A percentile compares a stretch with the other conserved stretches of the same genome.
Conservation (phyloP, 495 filamentous ascomycete genomes). For the Bathelium albidoporum region DNA sequence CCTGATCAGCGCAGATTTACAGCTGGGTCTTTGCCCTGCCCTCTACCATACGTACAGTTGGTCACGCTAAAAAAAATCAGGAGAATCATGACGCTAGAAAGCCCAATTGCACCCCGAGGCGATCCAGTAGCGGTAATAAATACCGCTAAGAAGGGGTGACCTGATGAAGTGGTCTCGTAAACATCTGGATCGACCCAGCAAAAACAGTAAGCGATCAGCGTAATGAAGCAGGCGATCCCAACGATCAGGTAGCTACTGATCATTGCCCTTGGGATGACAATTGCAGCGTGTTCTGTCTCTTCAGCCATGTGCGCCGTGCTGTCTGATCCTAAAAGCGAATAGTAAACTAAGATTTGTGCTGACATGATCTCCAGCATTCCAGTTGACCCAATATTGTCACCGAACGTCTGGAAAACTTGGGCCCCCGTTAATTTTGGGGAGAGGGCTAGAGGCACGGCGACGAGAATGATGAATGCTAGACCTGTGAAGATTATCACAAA, state of each 20-base stretch:
- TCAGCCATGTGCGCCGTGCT: conserved; percentile 19
- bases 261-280: conserved; percentile 14
- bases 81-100: conserved; percentile 11
- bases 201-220: conserved; percentile 15
- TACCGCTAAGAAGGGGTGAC: conserved; percentile 12
- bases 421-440: conserved; percentile 1
- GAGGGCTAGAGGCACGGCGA: conserved; percentile 6
- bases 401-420: conserved; percentile 10
- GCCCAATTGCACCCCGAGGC: neutral
- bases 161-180: neutral
- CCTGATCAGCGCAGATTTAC: neutral
- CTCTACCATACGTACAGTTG: conserved; percentile 6
- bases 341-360: conserved; percentile 6
- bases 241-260: conserved; percentile 12
- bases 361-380: conserved; percentile 5
- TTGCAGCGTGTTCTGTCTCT: conserved; percentile 14
- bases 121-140: conserved; percentile 10
- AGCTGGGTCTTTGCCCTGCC: neutral
- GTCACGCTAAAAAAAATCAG: conserved; percentile 13
- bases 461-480: conserved; percentile 1
- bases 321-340: conserved; percentile 10
- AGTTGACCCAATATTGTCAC: conserved; percentile 7
- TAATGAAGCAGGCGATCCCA: conserved; percentile 11
- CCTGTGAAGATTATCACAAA: conserved; percentile 20
- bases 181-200: conserved; percentile 1